Conservation (phyloP, 768 basidiomycete species). For the Phylloporus rhodoxanthus region DNA sequence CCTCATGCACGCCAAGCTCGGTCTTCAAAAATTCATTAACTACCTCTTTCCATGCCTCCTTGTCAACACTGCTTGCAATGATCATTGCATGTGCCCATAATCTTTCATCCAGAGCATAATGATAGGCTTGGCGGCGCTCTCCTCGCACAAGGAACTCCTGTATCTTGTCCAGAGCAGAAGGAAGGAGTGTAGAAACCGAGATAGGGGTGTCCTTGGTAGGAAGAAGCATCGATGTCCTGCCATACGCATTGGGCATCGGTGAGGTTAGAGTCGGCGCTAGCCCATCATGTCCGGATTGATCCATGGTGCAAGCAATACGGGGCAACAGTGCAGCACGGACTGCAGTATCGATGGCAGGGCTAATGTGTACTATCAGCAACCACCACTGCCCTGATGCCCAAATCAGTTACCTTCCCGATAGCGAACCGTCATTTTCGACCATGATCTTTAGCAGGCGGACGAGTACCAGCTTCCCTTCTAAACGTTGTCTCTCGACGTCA, state of each 20-base stretch:
- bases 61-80: constrained; percentile 88
- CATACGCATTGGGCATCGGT: constrained; percentile 17
- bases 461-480: constrained; percentile 73
- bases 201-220: constrained; percentile 46
- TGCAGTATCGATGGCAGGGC: constrained; percentile 64
- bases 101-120: constrained; percentile 80
- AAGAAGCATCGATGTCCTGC: constrained; percentile 10
- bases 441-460: constrained; percentile 70
- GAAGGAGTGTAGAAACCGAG: constrained; percentile 51
- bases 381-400: not conserved
- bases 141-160: constrained; percentile 77
- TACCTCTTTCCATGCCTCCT: constrained; percentile 89
- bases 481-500: constrained; percentile 46
- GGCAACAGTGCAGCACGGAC: constrained; percentile 73
- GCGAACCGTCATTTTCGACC: constrained; percentile 83
- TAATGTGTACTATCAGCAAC: constrained; percentile 25
- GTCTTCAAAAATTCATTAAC: constrained; percentile 77
- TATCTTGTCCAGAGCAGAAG: constrained; percentile 69
- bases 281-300: constrained; percentile 20
- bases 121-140: constrained; percentile 80
- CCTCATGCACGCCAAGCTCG: constrained; percentile 54
- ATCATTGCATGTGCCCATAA: constrained; percentile 96
- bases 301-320: constrained; percentile 32
- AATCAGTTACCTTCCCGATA: constrained; percentile 68
- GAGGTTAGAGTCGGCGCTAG: constrained; percentile 31